phyloP scores from a whole-genome alignment of 495 filamentous ascomycete species.

The Niebla homalea region DNA sequence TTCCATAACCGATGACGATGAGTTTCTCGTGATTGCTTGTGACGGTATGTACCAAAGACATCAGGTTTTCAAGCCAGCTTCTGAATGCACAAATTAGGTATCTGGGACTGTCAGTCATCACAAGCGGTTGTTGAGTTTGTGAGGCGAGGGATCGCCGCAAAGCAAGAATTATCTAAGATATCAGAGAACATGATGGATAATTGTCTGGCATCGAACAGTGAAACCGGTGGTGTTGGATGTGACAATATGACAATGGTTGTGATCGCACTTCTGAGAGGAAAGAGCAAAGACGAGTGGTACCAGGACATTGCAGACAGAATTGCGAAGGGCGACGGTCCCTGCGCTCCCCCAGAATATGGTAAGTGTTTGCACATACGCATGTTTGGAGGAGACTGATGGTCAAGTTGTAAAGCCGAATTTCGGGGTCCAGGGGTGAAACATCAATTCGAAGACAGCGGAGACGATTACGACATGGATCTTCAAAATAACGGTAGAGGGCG shows the following conservation, averaged over 20 bases:
- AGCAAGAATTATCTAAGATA: conserved; percentile 83
- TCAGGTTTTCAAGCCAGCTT: not conserved
- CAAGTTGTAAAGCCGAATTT: conserved; percentile 68
- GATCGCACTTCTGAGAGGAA: conserved; percentile 76
- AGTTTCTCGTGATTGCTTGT: conserved; percentile 93
- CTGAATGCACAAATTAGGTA: conserved; percentile 42
- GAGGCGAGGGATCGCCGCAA: conserved; percentile 83
- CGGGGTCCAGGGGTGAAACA: conserved; percentile 83
- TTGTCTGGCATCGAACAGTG: conserved; percentile 89
- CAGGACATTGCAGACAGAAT: conserved; percentile 87
- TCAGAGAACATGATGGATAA: conserved; percentile 99
- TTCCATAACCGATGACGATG: conserved; percentile 82
- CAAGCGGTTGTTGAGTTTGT: conserved; percentile 97
- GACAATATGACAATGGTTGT: conserved; percentile 99
- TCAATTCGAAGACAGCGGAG: conserved; percentile 81
- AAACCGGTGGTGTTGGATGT: conserved; percentile 94
- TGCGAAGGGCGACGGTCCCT: conserved; percentile 93
- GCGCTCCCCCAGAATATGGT: conserved; percentile 98
- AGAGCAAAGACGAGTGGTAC: conserved; percentile 96
- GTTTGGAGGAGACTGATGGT: conserved; percentile 20
- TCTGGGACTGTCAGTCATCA: conserved; percentile 98
- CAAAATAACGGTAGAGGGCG: conserved; percentile 51
- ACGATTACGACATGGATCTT: conserved; percentile 78
- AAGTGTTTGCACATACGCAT: conserved; percentile 43
- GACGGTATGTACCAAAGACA: conserved; percentile 52